Conservation (phyloP, 257 asterid species). For the Echites panduratus region DNA sequence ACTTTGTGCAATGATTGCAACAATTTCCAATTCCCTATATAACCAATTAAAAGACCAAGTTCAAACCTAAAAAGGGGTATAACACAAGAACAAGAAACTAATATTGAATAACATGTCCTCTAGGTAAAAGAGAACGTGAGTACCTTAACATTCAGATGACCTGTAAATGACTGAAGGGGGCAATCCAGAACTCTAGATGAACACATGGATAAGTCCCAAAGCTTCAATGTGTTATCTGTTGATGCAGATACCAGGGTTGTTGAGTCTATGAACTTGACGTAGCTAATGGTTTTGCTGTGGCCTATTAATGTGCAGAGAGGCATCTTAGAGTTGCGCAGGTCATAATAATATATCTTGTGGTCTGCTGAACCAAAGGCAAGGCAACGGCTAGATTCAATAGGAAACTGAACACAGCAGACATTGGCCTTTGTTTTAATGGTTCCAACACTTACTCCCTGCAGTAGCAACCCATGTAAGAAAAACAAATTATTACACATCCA, state of each 20-base stretch:
- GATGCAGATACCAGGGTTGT: conserved; percentile 91
- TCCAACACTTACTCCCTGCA: conserved; percentile 89
- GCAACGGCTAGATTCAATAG: conserved; percentile 67
- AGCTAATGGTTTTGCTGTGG: conserved; percentile 93
- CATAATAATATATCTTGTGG: conserved; percentile 86
- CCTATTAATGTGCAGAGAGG: conserved; percentile 89
- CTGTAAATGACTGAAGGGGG: conserved; percentile 90
- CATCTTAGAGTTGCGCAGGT: conserved; percentile 76
- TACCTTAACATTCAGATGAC: conserved; percentile 93
- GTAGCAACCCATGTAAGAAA: conserved; percentile 61
- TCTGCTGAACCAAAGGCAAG: conserved; percentile 99
- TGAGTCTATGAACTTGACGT: conserved; percentile 83
- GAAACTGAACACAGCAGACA: conserved; percentile 96
- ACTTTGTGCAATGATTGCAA: neutral
- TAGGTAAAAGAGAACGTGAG: neutral
- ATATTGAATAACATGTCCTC: neutral
- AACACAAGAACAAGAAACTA: neutral
- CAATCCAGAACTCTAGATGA: conserved; percentile 69
- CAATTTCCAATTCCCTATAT: neutral
- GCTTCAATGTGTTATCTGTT: conserved; percentile 88
- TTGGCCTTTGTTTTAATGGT: conserved; percentile 92
- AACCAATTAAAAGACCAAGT: neutral
- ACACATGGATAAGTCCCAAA: conserved; percentile 91
- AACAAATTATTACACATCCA: conserved; percentile 44
- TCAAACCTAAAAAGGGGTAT: neutral